These are phyloP conservation scores for Arthroderma sp. DNA, from an alignment of 2,329 filamentous ascomycete species.

Conservation along the genomic window DNA sequence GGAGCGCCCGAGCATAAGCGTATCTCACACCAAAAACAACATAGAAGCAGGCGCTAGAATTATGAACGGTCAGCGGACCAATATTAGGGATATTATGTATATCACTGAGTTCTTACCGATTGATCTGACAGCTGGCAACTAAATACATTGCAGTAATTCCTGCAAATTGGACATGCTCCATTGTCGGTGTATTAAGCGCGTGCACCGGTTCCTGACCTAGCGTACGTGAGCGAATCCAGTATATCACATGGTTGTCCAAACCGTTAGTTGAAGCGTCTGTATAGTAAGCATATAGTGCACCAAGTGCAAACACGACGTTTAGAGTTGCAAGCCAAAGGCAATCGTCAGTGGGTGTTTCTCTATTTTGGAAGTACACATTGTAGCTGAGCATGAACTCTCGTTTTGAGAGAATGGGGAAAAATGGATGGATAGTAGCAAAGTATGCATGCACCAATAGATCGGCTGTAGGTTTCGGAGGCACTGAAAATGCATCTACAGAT, in stretches of 20 bases:
- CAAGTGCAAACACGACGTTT: conserved; percentile 31
- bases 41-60: conserved; percentile 23
- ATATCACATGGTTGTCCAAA: conserved; percentile 22
- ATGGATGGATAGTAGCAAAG: conserved; percentile 24
- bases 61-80: background rate
- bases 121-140: conserved; percentile 26
- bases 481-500: conserved; percentile 20
- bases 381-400: conserved; percentile 21
- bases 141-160: conserved; percentile 28
- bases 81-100: background rate
- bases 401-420: conserved; percentile 27
- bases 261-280: conserved; percentile 15
- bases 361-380: conserved; percentile 15
- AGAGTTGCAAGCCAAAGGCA: conserved; percentile 25
- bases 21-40: conserved; percentile 25
- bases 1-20: conserved; percentile 23
- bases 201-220: conserved; percentile 17
- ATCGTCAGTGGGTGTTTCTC: conserved; percentile 7
- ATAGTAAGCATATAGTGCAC: conserved; percentile 22
- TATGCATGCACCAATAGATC: conserved; percentile 24
- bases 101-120: conserved; percentile 19
- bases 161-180: conserved; percentile 26
- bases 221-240: conserved; percentile 23
- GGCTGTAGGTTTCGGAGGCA: conserved; percentile 21
- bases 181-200: conserved; percentile 20